These are phyloP conservation scores for Epipyxis sp. DNA, from an alignment of 108 stramenopile species.

Conservation along the genomic window DNA sequence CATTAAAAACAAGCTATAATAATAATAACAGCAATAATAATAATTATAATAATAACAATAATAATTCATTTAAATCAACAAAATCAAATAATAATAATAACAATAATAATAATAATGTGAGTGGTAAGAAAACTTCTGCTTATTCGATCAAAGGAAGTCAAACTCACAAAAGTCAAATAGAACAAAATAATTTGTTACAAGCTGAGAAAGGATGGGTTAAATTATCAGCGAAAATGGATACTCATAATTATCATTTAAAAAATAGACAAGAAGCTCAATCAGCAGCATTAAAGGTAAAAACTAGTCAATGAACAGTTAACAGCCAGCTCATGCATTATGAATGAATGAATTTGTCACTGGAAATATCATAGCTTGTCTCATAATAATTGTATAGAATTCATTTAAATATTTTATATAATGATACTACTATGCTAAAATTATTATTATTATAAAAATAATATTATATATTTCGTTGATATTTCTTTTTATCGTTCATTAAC, in stretches of 20 bases:
- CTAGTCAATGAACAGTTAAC: background rate
- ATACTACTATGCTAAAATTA: background rate
- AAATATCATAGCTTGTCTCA: background rate
- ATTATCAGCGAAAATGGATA: slow-evolving; percentile 10
- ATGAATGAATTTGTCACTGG: background rate
- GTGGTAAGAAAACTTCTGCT: no score
- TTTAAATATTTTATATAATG: background rate
- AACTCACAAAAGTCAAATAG: background rate
- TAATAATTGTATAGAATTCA: no score
- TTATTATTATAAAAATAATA: background rate
- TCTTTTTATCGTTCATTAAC: no score
- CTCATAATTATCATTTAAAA: slow-evolving; percentile 7
- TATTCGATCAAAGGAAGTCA: background rate
- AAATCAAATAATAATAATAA: no score
- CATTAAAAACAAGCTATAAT: no score
- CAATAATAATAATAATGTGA: no score
- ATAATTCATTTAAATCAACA: no score
- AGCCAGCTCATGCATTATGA: background rate
- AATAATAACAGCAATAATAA: no score
- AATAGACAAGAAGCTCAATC: background rate
- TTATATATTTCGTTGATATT: background rate
- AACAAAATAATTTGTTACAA: background rate
- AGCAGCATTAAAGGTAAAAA: background rate
- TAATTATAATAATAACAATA: no score
- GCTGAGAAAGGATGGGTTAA: slow-evolving; percentile 23